Base-by-base conservation (phyloP, 768 basidiomycete genomes). In the Calocybe gangraenosa region DNA sequence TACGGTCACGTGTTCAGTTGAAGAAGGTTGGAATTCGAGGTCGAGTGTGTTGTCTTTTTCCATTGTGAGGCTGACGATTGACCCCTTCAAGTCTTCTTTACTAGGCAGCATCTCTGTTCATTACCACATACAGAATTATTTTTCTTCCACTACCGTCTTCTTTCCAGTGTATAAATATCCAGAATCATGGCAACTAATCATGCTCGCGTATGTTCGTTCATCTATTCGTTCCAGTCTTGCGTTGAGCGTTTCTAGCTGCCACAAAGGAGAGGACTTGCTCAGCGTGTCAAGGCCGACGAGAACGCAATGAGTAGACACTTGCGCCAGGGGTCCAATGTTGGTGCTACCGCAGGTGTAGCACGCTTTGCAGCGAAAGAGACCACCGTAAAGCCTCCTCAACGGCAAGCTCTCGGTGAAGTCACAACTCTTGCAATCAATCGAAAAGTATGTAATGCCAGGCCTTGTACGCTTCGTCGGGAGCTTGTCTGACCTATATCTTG, bases 321-420 rank as follows among this genome's bases (percentile, higher is more conserved):
- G 28, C 82, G 86, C 48, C 82, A 86, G 54, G 53, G 72, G 14
- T 84, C 83, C 14, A 75, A 69, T 52, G 66, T 65, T 53, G 25
- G 25, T 11, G 59, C 70, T 28, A 54, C 68, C 22, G 54, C 68
- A 40, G 77, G 74, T 34, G 65, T 78, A 35, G 68, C 75, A 46
- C 79, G 83, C 42, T 67, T 76, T 52, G 56, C 73, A 37, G 63
- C 71, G 23, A 75, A 76, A 59, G 72, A 76, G n/a, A 28, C 40
- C 46, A 68, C 67, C 49, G 64, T 71, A 53, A 92, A 90, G 72
- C 69, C 68, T 25, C 73, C 69, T 34, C 66, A 72, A 61, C 78
- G 92, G 53, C 74, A 84, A 23, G 89, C 82, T 32, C 74, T 94
- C 40, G 79, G 82, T 47, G 91, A 92, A 66, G 90, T 93, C 51